Evolutionary conservation across 1,139 yeast genomes (phyloP).

Genomic region (Candida pseudoviswanathii): DNA sequence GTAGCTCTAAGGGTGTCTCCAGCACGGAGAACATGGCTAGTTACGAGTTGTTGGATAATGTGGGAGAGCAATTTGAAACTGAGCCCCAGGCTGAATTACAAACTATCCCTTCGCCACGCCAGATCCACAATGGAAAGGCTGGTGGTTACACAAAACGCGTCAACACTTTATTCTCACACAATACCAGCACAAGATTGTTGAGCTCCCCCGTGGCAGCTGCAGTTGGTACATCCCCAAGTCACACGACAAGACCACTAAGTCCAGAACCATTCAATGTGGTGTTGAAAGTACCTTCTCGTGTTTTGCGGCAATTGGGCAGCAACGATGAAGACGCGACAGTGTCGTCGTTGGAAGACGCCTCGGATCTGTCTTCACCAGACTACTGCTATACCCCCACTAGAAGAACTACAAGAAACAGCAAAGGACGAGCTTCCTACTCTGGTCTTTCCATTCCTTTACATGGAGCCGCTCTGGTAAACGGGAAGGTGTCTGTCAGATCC

Average conservation of each 20-base stretch:
- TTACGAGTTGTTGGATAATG: background rate
- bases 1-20: background rate
- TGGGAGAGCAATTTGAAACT: background rate
- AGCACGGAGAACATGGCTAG: background rate
- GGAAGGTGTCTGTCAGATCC: slow-evolving; percentile 38
- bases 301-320: background rate
- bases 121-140: background rate
- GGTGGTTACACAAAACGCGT: background rate
- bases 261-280: background rate
- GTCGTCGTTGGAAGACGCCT: background rate
- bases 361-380: background rate
- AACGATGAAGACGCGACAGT: background rate
- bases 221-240: background rate
- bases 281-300: background rate
- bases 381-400: background rate
- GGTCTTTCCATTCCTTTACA: slow-evolving; percentile 4
- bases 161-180: background rate
- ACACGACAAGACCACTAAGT: background rate
- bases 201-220: background rate
- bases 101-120: background rate
- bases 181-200: background rate
- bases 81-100: background rate
- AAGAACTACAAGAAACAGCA: background rate
- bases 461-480: background rate
- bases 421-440: background rate